A percentile compares a stretch with the other conserved stretches of the same genome.
These are phyloP conservation scores for Alternaria burnsii DNA, from an alignment of 2,329 filamentous ascomycete genomes.

Conservation along the genomic window DNA sequence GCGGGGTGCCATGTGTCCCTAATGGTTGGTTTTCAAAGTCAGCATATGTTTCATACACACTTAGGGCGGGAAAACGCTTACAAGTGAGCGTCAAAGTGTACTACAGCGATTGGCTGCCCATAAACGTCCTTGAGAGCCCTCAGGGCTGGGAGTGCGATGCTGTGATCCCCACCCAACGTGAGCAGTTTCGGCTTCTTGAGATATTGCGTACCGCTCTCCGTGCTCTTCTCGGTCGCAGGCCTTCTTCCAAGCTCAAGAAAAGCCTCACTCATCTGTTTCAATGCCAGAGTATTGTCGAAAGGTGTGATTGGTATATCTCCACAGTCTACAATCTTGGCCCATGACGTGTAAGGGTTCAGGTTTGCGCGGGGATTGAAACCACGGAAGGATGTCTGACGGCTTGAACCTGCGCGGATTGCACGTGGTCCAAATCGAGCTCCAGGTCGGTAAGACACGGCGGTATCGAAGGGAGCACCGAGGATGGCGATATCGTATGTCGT, in stretches of 20 bases:
- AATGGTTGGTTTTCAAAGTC: not conserved
- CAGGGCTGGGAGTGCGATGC: constrained; percentile 61
- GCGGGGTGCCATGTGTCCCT: constrained; percentile 79
- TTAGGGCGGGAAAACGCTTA: not conserved
- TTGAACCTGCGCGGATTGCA: constrained; percentile 84
- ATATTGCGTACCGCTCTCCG: constrained; percentile 52
- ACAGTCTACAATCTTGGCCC: constrained; percentile 84
- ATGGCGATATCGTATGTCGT: constrained; percentile 58
- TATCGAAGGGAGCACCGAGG: constrained; percentile 61
- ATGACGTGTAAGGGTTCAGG: constrained; percentile 83
- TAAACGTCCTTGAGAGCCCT: constrained; percentile 58
- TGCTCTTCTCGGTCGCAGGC: constrained; percentile 46
- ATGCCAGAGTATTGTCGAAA: constrained; percentile 83
- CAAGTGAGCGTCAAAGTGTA: constrained; percentile 69
- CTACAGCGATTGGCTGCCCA: constrained; percentile 56
- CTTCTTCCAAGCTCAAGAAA: constrained; percentile 72
- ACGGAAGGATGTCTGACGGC: constrained; percentile 79
- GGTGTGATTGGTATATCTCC: constrained; percentile 89
- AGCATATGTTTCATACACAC: not conserved
- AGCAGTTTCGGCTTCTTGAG: constrained; percentile 57
- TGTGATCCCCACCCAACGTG: constrained; percentile 61
- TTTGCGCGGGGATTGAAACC: constrained; percentile 83
- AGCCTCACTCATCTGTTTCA: constrained; percentile 84
- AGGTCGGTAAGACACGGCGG: constrained; percentile 56
- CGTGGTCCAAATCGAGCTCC: constrained; percentile 80